Evolutionary conservation across 306 rosid genomes (phyloP).

Genomic region (Malus domestica): ASM211411v1 NC_041798.1:8478501-8479000

Average conservation of each 20-base stretch:
- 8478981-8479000: neutral
- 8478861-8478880: neutral
- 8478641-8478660: neutral
- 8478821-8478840: neutral
- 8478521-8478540: neutral
- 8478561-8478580: neutral
- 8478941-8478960: neutral
- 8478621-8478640: neutral
- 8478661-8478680: neutral
- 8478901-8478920: neutral
- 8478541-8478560: neutral
- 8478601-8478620: neutral
- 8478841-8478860: neutral
- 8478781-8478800: neutral
- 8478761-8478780: neutral
- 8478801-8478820: neutral
- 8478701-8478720: neutral
- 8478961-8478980: neutral
- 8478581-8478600: neutral
- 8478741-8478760: neutral
- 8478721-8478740: neutral
- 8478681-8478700: neutral
- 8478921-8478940: neutral
- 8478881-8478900: neutral
- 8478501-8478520: neutral